Percentiles rank a stretch among this genome's conserved stretches.
Evolutionary conservation across 345 rosid species (phyloP).

Genomic region (Mercurialis annua): DNA sequence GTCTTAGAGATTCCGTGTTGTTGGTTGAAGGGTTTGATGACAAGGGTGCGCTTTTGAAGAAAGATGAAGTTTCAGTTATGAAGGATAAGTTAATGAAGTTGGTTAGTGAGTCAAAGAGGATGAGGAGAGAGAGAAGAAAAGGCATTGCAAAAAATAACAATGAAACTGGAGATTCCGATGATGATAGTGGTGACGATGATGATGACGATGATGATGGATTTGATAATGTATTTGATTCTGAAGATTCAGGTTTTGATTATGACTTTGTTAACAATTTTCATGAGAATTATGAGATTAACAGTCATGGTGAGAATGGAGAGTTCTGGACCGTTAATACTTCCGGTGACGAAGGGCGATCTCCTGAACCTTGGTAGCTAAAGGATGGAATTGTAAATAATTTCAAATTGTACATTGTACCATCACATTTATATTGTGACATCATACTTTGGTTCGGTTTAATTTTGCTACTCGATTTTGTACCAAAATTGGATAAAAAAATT

Average conservation of each 20-base stretch:
- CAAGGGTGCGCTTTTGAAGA: conserved; percentile 59
- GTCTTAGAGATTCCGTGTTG: conserved; percentile 69
- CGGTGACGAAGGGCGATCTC: conserved; percentile 11
- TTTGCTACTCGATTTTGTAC: too few relatives aligned
- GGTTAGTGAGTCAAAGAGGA: conserved; percentile 60
- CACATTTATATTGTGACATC: background rate
- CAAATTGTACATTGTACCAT: background rate
- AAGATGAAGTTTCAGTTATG: conserved; percentile 45
- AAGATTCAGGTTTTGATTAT: conserved; percentile 49
- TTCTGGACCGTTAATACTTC: conserved; percentile 51
- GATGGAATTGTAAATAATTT: background rate
- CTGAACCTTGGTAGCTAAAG: conserved; percentile 51
- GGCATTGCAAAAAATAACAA: conserved; percentile 11
- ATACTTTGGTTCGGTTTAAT: too few relatives aligned
- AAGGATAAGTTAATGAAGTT: conserved; percentile 56
- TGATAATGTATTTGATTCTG: conserved; percentile 61
- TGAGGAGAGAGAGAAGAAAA: conserved; percentile 59
- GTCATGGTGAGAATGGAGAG: conserved; percentile 27
- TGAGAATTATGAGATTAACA: conserved; percentile 17
- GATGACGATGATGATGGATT: conserved; percentile 66
- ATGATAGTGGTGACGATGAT: conserved; percentile 16
- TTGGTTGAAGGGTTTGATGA: conserved; percentile 67
- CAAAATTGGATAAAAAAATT: too few relatives aligned
- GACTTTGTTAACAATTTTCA: conserved; percentile 31
- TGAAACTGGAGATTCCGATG: conserved; percentile 7